phyloP scores from a whole-genome alignment of 768 basidiomycete genomes.

The Tylopilus balloui region DNA sequence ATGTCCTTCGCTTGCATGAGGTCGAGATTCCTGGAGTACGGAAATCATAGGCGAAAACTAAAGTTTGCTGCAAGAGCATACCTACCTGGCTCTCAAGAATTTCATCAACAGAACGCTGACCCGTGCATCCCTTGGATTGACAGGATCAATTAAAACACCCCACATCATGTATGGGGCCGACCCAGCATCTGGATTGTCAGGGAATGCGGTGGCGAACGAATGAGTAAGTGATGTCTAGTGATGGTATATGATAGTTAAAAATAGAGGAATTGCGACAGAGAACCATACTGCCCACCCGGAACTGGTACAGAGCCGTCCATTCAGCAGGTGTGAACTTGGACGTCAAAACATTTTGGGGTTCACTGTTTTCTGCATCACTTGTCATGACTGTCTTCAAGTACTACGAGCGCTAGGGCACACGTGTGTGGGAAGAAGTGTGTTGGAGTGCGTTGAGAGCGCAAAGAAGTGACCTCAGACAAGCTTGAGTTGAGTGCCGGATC shows the following conservation, averaged over 20 bases:
- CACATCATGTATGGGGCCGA: constrained; percentile 55
- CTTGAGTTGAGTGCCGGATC: too few relatives aligned
- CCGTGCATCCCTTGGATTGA: constrained; percentile 50
- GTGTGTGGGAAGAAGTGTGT: too few relatives aligned
- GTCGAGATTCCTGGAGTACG: constrained; percentile 46
- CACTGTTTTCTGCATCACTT: constrained; percentile 27
- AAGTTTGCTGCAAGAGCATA: neutral
- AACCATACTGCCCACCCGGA: constrained; percentile 62
- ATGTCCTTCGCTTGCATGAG: constrained; percentile 54
- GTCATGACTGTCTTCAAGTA: too few relatives aligned
- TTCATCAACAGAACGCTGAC: constrained; percentile 78
- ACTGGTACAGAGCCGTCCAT: constrained; percentile 63
- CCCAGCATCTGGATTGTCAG: constrained; percentile 50
- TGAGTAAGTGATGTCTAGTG: constrained; percentile 41
- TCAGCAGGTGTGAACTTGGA: constrained; percentile 66
- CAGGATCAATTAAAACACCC: constrained; percentile 67
- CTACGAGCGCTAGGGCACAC: too few relatives aligned
- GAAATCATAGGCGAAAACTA: neutral
- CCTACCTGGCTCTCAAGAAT: constrained; percentile 71
- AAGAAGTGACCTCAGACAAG: too few relatives aligned
- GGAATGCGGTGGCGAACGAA: constrained; percentile 55
- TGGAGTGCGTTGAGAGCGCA: too few relatives aligned
- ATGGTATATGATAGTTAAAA: too few relatives aligned
- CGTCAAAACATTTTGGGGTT: constrained; percentile 69
- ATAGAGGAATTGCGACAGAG: too few relatives aligned